Percentiles rank a stretch among this genome's conserved stretches.
Conservation (phyloP, 1,139 yeast species). For the Protomyces gravidus region DNA sequence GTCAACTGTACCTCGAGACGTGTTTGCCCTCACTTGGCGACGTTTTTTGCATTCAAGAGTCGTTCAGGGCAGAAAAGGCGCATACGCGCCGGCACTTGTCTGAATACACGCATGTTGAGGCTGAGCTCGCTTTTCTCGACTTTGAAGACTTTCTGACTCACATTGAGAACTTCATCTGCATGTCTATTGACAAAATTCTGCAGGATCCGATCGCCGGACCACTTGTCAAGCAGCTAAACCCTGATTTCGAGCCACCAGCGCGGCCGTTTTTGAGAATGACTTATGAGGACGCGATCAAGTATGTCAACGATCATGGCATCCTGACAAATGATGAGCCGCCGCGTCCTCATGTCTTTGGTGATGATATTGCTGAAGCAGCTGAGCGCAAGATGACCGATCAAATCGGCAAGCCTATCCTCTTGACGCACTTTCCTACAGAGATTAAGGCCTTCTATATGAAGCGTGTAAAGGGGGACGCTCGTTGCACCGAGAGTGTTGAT, state of each 20-base stretch:
- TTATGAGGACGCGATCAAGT: conserved; percentile 82
- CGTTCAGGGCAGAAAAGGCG: conserved; percentile 98
- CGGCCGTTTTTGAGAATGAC: conserved; percentile 88
- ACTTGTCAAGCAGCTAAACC: conserved; percentile 84
- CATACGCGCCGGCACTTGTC: conserved; percentile 98
- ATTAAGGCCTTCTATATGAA: conserved; percentile 98
- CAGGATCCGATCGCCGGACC: conserved; percentile 93
- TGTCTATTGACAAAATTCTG: conserved; percentile 66
- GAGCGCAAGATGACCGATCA: conserved; percentile 98
- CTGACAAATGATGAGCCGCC: conserved; percentile 58
- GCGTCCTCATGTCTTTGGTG: conserved; percentile 88
- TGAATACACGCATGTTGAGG: conserved; percentile 95
- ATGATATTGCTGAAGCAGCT: conserved; percentile 98
- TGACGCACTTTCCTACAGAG: conserved; percentile 92
- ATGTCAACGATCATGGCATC: conserved; percentile 94
- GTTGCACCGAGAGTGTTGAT: conserved; percentile 97
- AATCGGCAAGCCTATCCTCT: conserved; percentile 83
- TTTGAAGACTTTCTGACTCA: conserved; percentile 84
- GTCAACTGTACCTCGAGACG: conserved; percentile 95
- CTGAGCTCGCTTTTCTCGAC: conserved; percentile 79
- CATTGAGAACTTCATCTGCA: conserved; percentile 71
- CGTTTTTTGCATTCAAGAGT: conserved; percentile 94
- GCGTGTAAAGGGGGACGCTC: conserved; percentile 79
- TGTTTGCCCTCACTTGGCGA: conserved; percentile 95
- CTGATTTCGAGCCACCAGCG: conserved; percentile 73